phyloP scores from a whole-genome alignment of 2,329 filamentous ascomycete genomes.

The Xylaria digitata region DNA sequence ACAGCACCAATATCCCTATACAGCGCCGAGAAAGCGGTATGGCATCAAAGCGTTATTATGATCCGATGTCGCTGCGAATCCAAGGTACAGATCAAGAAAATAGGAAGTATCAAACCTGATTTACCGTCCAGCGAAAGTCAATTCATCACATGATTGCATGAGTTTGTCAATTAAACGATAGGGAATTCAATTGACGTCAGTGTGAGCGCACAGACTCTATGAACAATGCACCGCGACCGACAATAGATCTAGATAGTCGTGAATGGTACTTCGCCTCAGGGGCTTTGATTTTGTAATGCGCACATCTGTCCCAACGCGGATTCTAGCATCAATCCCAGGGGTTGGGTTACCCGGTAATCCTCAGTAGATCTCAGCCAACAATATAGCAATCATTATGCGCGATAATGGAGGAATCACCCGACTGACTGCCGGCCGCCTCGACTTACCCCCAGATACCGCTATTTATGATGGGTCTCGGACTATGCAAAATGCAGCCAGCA shows the following conservation, averaged over 20 bases:
- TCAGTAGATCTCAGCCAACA: slow-evolving; percentile 40
- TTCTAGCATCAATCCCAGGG: slow-evolving; percentile 29
- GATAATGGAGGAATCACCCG: slow-evolving; percentile 35
- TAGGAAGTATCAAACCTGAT: slow-evolving; percentile 3
- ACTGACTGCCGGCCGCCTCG: slow-evolving; percentile 48
- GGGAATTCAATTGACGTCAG: slow-evolving; percentile 21
- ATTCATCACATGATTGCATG: slow-evolving; percentile 20
- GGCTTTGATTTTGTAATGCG: slow-evolving; percentile 26
- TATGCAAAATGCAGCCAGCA: slow-evolving; percentile 22
- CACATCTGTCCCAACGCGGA: slow-evolving; percentile 31
- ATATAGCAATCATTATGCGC: slow-evolving; percentile 32
- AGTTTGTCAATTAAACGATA: slow-evolving; percentile 2
- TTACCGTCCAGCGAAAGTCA: slow-evolving; percentile 8
- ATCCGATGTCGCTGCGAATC: slow-evolving; percentile 34
- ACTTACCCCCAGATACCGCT: slow-evolving; percentile 41
- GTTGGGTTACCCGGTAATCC: slow-evolving; percentile 30
- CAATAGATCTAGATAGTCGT: slow-evolving; percentile 14
- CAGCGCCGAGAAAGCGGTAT: slow-evolving; percentile 7
- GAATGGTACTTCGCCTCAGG: slow-evolving; percentile 23
- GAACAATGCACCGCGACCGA: slow-evolving; percentile 13
- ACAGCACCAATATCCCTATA: slow-evolving; percentile 8
- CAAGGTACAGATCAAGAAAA: background rate
- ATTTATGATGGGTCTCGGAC: slow-evolving; percentile 33
- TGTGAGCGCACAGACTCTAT: slow-evolving; percentile 17
- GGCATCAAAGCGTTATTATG: background rate